phyloP scores from a whole-genome alignment of 1,139 yeast species.

The Geotrichum restrictum region DNA sequence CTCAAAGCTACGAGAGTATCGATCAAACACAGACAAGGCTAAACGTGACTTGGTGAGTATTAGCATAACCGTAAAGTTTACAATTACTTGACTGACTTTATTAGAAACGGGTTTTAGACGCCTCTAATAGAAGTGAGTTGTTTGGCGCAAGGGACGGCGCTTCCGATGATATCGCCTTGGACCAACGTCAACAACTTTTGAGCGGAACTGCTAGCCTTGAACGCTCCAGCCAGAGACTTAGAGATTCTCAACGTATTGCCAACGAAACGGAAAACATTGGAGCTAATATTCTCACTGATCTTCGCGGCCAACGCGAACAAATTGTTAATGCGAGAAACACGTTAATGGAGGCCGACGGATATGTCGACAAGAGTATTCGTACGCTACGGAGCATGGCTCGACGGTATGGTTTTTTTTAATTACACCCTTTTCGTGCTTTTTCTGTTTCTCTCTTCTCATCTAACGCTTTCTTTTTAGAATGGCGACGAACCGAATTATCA shows the following conservation, averaged over 20 bases:
- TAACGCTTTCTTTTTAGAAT: conserved; percentile 45
- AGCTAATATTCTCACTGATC: conserved; percentile 80
- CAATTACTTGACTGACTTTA: conserved; percentile 48
- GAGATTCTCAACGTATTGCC: conserved; percentile 87
- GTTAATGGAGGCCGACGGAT: conserved; percentile 82
- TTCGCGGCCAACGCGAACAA: conserved; percentile 92
- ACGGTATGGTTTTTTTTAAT: conserved; percentile 29
- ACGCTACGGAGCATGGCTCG: conserved; percentile 91
- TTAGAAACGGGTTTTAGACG: conserved; percentile 43
- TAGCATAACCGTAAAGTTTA: conserved; percentile 61
- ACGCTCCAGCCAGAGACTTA: conserved; percentile 73
- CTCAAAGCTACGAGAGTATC: conserved; percentile 65
- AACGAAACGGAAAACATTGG: conserved; percentile 91
- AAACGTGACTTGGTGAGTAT: conserved; percentile 50
- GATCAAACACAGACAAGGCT: conserved; percentile 55
- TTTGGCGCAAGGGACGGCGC: conserved; percentile 53
- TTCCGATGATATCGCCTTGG: conserved; percentile 49
- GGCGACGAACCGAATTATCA: conserved; percentile 91
- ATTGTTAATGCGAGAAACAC: conserved; percentile 79
- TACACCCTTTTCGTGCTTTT: neutral
- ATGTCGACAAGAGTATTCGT: conserved; percentile 83
- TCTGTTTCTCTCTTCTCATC: neutral
- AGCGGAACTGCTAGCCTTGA: conserved; percentile 78
- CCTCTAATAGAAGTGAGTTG: conserved; percentile 60
- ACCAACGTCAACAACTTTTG: conserved; percentile 78